Evolutionary conservation across 345 rosid species (phyloP).

Genomic region (Pistacia vera): DNA sequence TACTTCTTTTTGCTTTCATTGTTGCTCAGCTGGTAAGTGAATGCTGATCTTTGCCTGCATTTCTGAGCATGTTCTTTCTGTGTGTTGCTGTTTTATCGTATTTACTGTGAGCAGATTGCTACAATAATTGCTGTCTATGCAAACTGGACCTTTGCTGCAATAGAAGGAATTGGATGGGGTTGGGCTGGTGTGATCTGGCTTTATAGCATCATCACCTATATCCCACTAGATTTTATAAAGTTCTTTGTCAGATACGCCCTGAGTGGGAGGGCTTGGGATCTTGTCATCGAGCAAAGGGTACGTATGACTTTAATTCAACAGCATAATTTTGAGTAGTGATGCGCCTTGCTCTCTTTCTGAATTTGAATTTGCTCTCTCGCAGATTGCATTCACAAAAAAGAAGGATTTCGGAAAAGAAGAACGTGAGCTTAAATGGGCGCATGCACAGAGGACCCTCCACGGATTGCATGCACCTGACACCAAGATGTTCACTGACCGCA

Average conservation of each 20-base stretch:
- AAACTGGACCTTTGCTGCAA: constrained; percentile 55
- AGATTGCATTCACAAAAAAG: constrained; percentile 61
- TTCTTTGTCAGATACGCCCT: constrained; percentile 52
- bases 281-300: constrained; percentile 68
- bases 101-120: constrained; percentile 43
- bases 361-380: constrained; percentile 8
- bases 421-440: constrained; percentile 61
- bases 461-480: constrained; percentile 57
- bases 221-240: constrained; percentile 58
- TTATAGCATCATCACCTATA: constrained; percentile 48
- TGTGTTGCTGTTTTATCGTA: neutral
- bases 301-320: neutral
- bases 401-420: constrained; percentile 55
- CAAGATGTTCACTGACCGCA: constrained; percentile 46
- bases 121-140: constrained; percentile 60
- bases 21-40: constrained; percentile 56
- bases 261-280: constrained; percentile 66
- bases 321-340: neutral
- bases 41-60: neutral
- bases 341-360: constrained; percentile 6
- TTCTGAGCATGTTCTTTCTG: neutral
- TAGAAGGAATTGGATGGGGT: constrained; percentile 64
- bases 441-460: constrained; percentile 58
- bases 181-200: constrained; percentile 71
- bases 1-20: constrained; percentile 46